These are phyloP conservation scores for Microstegium vimineum DNA, from an alignment of 176 grass and related monocot species.

Conservation along the genomic window DNA sequence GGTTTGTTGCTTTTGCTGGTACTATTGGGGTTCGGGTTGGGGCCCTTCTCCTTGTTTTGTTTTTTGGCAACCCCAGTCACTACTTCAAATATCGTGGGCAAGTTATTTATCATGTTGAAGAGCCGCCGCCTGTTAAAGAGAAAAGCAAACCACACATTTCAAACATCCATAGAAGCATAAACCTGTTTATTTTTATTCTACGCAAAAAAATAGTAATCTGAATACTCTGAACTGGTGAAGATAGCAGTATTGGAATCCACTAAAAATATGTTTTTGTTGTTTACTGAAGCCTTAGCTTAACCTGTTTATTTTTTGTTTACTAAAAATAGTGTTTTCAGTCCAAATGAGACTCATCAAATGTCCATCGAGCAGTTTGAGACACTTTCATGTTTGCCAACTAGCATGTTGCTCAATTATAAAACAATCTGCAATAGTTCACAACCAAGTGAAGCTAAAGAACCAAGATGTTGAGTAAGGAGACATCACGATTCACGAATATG, in stretches of 20 bases:
- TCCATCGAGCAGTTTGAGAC: background rate
- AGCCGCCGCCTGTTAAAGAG: conserved; percentile 59
- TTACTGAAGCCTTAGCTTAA: background rate
- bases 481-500: background rate
- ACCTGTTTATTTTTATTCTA: conserved; percentile 16
- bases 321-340: background rate
- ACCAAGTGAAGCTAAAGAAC: conserved; percentile 2
- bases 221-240: background rate
- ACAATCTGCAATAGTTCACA: background rate
- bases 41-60: conserved; percentile 79
- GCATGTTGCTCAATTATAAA: background rate
- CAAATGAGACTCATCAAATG: background rate
- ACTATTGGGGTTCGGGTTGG: no score
- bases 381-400: background rate
- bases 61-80: conserved; percentile 81
- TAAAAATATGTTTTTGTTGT: background rate
- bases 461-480: background rate
- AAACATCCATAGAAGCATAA: background rate
- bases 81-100: conserved; percentile 96
- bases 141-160: background rate
- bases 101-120: conserved; percentile 94
- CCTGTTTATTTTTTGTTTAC: no score
- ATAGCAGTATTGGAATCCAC: background rate
- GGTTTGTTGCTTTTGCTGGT: conserved; percentile 70
- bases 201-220: background rate